Evolutionary conservation across 2,329 filamentous ascomycete species (phyloP).

Genomic region (Fusarium palustre): DNA sequence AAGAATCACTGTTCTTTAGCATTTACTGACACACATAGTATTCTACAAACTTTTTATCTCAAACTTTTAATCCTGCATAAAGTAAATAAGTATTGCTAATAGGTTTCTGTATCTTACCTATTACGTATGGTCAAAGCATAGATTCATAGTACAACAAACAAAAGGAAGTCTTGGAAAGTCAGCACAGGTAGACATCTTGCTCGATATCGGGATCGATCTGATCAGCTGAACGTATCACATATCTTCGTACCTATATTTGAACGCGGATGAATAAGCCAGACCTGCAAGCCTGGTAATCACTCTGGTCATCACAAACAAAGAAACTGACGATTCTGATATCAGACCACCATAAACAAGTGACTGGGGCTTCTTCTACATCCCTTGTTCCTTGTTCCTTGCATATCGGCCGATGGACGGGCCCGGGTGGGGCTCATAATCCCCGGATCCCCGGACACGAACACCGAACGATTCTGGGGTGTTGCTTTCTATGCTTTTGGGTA

Average conservation of each 20-base stretch:
- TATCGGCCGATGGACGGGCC: slow-evolving; percentile 32
- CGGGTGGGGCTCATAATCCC: slow-evolving; percentile 20
- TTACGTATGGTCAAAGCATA: neutral
- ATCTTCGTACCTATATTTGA: neutral
- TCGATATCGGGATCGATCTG: neutral
- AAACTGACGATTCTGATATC: slow-evolving; percentile 30
- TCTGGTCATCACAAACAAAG: too few relatives aligned
- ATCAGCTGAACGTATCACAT: neutral
- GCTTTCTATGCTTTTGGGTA: neutral
- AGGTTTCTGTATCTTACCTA: neutral
- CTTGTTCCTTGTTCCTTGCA: slow-evolving; percentile 22
- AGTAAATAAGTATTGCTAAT: neutral
- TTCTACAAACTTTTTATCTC: neutral
- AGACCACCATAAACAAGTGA: slow-evolving; percentile 26
- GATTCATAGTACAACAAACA: neutral
- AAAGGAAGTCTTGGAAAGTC: neutral
- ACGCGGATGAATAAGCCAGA: neutral
- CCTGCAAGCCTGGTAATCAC: too few relatives aligned
- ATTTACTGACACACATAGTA: neutral
- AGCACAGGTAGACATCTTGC: neutral
- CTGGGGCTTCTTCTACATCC: slow-evolving; percentile 35
- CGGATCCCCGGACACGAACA: slow-evolving; percentile 17
- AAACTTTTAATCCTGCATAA: too few relatives aligned
- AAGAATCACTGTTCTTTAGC: too few relatives aligned
- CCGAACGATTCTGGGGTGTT: slow-evolving; percentile 4